phyloP scores from a whole-genome alignment of 208 protist species.

The Tritrichomonas foetus region DNA sequence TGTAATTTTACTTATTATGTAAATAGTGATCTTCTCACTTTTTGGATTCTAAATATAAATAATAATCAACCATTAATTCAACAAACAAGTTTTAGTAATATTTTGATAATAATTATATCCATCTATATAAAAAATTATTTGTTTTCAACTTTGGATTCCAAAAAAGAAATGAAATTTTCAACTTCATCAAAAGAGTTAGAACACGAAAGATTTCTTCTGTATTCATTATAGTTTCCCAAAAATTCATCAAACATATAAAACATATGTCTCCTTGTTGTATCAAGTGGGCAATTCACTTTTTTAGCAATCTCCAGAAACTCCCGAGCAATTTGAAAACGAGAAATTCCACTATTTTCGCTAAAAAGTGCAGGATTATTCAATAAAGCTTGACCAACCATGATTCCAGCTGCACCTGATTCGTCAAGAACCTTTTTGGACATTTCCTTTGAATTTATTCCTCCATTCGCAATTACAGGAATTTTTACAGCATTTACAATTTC shows the following conservation, averaged over 20 bases:
- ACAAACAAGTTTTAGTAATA: too few species aligned
- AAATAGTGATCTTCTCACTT: too few species aligned
- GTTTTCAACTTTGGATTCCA: neutral
- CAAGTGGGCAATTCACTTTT: neutral
- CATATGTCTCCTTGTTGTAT: neutral
- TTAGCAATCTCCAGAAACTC: neutral
- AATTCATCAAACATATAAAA: slow-evolving; percentile 15
- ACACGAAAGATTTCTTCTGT: neutral
- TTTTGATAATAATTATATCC: too few species aligned
- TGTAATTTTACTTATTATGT: too few species aligned
- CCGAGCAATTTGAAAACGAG: neutral
- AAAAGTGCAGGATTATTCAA: neutral
- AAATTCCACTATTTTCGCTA: neutral
- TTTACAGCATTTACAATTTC: neutral
- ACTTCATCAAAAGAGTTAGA: neutral
- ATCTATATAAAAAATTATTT: neutral
- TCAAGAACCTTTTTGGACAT: neutral
- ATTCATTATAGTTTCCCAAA: neutral
- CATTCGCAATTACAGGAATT: slow-evolving; percentile 32
- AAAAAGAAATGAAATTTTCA: neutral
- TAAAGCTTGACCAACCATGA: neutral
- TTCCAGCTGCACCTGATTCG: neutral
- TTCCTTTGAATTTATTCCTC: neutral
- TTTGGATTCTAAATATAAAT: too few species aligned
- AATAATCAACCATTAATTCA: too few species aligned